These are phyloP conservation scores for Somion occarium DNA, from an alignment of 1,284 basidiomycete genomes.

Conservation along the genomic window DNA sequence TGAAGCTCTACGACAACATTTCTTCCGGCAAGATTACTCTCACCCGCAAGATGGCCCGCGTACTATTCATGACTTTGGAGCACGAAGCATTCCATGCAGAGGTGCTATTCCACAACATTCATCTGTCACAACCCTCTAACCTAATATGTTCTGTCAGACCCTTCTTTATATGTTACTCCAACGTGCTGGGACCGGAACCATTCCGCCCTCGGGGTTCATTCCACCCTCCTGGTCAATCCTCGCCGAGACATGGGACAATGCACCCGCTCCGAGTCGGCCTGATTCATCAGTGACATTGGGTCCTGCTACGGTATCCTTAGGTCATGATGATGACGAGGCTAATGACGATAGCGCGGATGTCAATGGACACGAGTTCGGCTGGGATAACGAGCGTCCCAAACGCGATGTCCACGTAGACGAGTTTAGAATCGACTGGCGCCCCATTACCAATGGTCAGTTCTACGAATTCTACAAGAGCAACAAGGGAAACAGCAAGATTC, in stretches of 20 bases:
- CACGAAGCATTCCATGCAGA: constrained; percentile 87
- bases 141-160: too few species aligned
- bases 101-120: too few species aligned
- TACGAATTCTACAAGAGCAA: constrained; percentile 49
- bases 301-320: constrained; percentile 59
- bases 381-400: constrained; percentile 91
- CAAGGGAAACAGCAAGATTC: constrained; percentile 33
- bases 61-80: constrained; percentile 86
- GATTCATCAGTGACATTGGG: constrained; percentile 49
- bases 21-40: constrained; percentile 51
- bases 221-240: constrained; percentile 76
- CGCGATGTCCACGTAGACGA: constrained; percentile 50
- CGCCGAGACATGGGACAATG: constrained; percentile 57
- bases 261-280: constrained; percentile 35
- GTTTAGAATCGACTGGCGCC: constrained; percentile 79
- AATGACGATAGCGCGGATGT: constrained; percentile 52
- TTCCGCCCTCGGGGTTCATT: constrained; percentile 74
- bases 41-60: constrained; percentile 69
- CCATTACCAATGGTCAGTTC: constrained; percentile 83
- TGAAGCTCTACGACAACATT: constrained; percentile 70
- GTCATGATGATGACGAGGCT: constrained; percentile 81
- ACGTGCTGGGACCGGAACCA: constrained; percentile 68
- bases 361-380: constrained; percentile 77
- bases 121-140: too few species aligned
- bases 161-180: constrained; percentile 93